Evolutionary conservation across 345 rosid genomes (phyloP).

Genomic region (Hibiscus syriacus): DNA sequence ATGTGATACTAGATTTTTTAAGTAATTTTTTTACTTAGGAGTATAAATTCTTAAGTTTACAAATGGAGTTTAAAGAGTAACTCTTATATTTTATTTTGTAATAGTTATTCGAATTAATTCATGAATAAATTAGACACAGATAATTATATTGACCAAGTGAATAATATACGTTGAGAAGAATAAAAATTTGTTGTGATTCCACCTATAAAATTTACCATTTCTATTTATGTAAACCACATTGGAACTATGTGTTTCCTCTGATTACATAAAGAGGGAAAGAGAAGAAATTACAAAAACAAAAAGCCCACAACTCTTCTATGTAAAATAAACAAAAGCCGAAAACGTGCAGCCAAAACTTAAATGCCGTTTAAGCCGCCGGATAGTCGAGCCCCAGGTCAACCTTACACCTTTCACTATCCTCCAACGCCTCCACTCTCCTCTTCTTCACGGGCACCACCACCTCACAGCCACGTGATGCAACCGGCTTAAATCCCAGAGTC

Average conservation of each 20-base stretch:
- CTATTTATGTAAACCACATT: slow-evolving; percentile 13
- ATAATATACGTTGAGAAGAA: background rate
- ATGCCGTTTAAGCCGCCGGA: slow-evolving; percentile 10
- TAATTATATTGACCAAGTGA: no score
- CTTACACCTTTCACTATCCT: slow-evolving; percentile 29
- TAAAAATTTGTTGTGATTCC: background rate
- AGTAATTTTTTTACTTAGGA: no score
- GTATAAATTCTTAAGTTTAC: no score
- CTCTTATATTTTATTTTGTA: no score
- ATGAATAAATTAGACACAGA: no score
- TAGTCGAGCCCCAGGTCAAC: slow-evolving; percentile 43
- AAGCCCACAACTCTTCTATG: slow-evolving; percentile 8
- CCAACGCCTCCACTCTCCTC: slow-evolving; percentile 27
- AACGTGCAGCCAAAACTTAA: slow-evolving; percentile 17
- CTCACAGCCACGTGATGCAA: slow-evolving; percentile 27
- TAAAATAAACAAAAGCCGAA: slow-evolving; percentile 7
- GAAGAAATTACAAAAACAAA: background rate
- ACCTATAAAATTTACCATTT: slow-evolving; percentile 12
- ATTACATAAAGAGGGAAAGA: background rate
- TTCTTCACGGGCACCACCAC: slow-evolving; percentile 55
- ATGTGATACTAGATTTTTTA: no score
- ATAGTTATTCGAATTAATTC: no score
- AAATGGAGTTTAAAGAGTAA: no score
- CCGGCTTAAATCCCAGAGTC: slow-evolving; percentile 44
- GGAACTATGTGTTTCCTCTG: slow-evolving; percentile 8